A percentile compares a stretch with the other conserved stretches of the same genome.
phyloP scores from a whole-genome alignment of 257 asterid species.

The Solanum clarkiae region DNA sequence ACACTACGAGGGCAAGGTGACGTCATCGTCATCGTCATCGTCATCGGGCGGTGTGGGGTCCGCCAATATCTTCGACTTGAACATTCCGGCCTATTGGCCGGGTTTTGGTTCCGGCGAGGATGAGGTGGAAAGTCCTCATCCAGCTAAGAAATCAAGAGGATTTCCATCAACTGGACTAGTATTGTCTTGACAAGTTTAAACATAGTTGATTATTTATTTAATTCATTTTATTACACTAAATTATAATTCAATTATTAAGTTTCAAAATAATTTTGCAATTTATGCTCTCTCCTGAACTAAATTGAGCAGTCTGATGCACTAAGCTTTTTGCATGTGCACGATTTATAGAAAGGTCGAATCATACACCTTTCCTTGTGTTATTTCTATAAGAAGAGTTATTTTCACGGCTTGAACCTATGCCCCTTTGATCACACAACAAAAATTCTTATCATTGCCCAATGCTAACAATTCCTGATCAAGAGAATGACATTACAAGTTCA shows the following conservation, averaged over 20 bases:
- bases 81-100: conserved; percentile 33
- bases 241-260: not conserved
- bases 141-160: conserved; percentile 33
- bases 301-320: not conserved
- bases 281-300: not conserved
- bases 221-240: not conserved
- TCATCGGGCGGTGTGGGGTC: conserved; percentile 45
- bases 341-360: not conserved
- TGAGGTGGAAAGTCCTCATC: conserved; percentile 66
- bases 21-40: conserved; percentile 3
- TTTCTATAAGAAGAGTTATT: not conserved
- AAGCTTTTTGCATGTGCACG: not conserved
- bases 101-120: conserved; percentile 21
- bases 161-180: conserved; percentile 6
- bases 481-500: not conserved
- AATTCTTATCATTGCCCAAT: not conserved
- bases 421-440: not conserved
- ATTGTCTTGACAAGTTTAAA: not conserved
- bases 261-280: not conserved
- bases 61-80: conserved; percentile 42
- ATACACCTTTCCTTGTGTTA: not conserved
- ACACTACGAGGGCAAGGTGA: conserved; percentile 40
- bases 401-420: not conserved
- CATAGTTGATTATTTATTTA: not conserved
- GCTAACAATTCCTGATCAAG: not conserved